Evolutionary conservation across 139 green algal genomes (phyloP).

Genomic region (Chlorella sp.): DNA sequence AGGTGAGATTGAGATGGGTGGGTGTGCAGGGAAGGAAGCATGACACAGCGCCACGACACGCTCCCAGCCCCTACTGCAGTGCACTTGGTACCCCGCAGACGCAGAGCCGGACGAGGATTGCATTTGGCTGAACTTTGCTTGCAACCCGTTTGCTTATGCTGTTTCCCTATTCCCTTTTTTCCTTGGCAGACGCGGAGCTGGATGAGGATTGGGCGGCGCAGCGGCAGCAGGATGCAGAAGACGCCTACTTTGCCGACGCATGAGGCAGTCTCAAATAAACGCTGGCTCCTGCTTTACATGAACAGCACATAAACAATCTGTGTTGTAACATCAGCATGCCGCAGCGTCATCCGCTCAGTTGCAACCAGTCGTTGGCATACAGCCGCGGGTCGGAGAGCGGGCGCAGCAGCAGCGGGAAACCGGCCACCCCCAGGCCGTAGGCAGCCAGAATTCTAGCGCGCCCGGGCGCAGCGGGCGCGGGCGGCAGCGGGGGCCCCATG

Average conservation of each 20-base stretch:
- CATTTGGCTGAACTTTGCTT: background rate
- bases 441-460: background rate
- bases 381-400: conserved; percentile 24
- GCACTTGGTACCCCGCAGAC: no score
- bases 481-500: conserved; percentile 72
- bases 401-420: conserved; percentile 25
- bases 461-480: background rate
- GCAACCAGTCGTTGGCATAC: background rate
- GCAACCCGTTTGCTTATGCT: no score
- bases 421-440: conserved; percentile 1
- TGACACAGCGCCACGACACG: no score
- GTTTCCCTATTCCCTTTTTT: no score
- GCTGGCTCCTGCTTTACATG: no score
- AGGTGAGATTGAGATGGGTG: no score
- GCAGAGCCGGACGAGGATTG: background rate
- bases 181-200: conserved; percentile 40
- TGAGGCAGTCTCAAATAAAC: background rate
- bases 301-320: no score
- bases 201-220: conserved; percentile 64
- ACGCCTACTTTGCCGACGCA: conserved; percentile 68
- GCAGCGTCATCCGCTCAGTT: no score
- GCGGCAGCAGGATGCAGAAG: conserved; percentile 68
- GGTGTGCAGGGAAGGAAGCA: no score
- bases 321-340: no score
- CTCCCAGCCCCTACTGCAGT: no score